Conservation (phyloP, 2,329 filamentous ascomycete genomes). For the Lojkania enalia region DNA sequence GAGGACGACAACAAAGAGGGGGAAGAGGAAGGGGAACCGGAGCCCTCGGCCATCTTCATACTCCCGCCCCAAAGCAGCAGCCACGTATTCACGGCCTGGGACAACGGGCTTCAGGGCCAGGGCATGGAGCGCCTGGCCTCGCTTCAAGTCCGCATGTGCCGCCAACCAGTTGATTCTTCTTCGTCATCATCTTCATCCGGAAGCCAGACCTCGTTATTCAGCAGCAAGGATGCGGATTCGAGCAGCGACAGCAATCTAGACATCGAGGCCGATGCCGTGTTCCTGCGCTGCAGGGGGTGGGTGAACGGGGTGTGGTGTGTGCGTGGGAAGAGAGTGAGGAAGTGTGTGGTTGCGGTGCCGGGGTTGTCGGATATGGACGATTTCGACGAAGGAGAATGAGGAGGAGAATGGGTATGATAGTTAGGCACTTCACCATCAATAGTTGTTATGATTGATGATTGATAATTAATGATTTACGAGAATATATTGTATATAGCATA, state of each 20-base stretch:
- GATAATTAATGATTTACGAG: no score
- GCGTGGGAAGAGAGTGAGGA: background rate
- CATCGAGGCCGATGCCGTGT: background rate
- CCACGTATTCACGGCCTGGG: background rate
- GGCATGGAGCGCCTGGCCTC: background rate
- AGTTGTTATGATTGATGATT: no score
- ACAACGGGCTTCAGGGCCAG: background rate
- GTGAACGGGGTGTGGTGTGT: background rate
- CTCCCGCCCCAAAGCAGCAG: background rate
- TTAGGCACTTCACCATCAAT: no score
- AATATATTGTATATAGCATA: no score
- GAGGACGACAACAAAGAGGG: no score
- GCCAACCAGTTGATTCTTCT: no score
- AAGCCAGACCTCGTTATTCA: no score
- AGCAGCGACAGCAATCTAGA: background rate
- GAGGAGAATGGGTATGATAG: constrained; percentile 1
- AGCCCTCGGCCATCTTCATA: background rate
- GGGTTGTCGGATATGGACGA: background rate
- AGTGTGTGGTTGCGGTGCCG: background rate
- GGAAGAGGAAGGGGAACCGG: background rate
- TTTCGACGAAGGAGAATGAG: background rate
- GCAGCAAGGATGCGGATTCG: no score
- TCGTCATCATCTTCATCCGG: no score
- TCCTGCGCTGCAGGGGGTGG: background rate
- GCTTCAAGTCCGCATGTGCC: no score